Evolutionary conservation across 345 rosid genomes (phyloP), one percentile per base, ranked within the genome.

Genomic region (Eutrema heterophyllum): DNA sequence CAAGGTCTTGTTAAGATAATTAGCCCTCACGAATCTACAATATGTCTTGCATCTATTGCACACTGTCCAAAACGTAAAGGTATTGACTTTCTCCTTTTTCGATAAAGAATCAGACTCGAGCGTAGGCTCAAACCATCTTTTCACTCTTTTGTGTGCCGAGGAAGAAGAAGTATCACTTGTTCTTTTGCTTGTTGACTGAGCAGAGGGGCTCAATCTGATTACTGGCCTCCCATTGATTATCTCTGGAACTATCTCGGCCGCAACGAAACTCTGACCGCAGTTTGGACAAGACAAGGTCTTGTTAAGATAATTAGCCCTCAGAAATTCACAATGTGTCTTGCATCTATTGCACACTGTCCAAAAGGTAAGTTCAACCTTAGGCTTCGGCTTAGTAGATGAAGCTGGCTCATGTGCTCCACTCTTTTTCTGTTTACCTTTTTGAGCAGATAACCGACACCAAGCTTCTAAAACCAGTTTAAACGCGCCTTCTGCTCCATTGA

Each of bases 311-410:
- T 5, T 5, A 48, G 83, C 32, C 77, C 85, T 87, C 72, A 83
- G 74, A 76, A 83, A 88, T 40, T 90, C 87, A 61, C 79, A 90
- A 51, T 85, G 87, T 11, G 88, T 87, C 79, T 74, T 86, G 85
- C 96, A 92, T 44, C 68, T 73, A 36, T 78, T 84, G 77, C 98
- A 92, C 36, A 84, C 53, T 55, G 98, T 92, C 96, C 92, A 86
- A 71, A 90, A 90, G 15, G 95, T 60, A 56, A 13, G 61, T 15
- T 56, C 61, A 33, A 8, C 9, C 40, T 16, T 32, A 32, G 24
- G 26, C 16, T 21, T 6, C 11, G 36, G 36, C 16, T 48, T 3
- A 50, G 48, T 2, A 55, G 40, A 33, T 32, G 61, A 32, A 55
- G 24, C 3, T 55, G 61, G 14, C 14, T 68, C 32, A 0, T 7